phyloP scores from a whole-genome alignment of 768 basidiomycete genomes.

The Leccinum truebloodii region DNA sequence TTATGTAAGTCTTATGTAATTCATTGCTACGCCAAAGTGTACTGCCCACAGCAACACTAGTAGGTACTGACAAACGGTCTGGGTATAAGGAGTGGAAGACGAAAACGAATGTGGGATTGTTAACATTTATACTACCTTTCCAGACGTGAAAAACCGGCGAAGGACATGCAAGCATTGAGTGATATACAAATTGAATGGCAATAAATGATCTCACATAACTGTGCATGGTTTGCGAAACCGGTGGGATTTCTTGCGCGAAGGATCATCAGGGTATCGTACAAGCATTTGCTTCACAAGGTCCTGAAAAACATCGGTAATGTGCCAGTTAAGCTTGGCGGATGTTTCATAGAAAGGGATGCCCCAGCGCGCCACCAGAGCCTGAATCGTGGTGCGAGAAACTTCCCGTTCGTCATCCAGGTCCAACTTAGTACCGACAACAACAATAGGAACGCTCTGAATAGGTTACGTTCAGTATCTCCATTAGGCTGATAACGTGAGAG shows the following conservation, averaged over 20 bases:
- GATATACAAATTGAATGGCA: slow-evolving; percentile 8
- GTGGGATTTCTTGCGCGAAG: slow-evolving; percentile 31
- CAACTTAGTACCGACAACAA: slow-evolving; percentile 84
- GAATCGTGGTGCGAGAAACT: slow-evolving; percentile 63
- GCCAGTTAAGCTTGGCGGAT: slow-evolving; percentile 85
- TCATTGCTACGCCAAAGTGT: not conserved
- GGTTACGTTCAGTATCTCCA: slow-evolving; percentile 7
- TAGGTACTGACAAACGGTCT: not conserved
- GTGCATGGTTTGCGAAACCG: slow-evolving; percentile 34
- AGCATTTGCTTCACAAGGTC: slow-evolving; percentile 78
- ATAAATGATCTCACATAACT: slow-evolving; percentile 36
- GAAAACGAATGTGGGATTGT: slow-evolving; percentile 10
- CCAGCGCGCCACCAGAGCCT: slow-evolving; percentile 66
- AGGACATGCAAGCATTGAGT: slow-evolving; percentile 5
- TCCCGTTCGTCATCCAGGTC: slow-evolving; percentile 83
- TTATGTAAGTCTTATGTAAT: slow-evolving; percentile 9
- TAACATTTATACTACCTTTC: slow-evolving; percentile 11
- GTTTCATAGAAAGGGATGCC: slow-evolving; percentile 82
- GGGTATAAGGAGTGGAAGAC: slow-evolving; percentile 13
- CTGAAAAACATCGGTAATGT: slow-evolving; percentile 76
- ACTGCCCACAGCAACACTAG: not conserved
- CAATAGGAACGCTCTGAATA: slow-evolving; percentile 67
- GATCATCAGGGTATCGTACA: slow-evolving; percentile 54
- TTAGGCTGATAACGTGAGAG: not conserved
- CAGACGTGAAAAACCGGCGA: not conserved